These are phyloP conservation scores for Peronospora destructor DNA, from an alignment of 352 stramenopile genomes.

Conservation along the genomic window DNA sequence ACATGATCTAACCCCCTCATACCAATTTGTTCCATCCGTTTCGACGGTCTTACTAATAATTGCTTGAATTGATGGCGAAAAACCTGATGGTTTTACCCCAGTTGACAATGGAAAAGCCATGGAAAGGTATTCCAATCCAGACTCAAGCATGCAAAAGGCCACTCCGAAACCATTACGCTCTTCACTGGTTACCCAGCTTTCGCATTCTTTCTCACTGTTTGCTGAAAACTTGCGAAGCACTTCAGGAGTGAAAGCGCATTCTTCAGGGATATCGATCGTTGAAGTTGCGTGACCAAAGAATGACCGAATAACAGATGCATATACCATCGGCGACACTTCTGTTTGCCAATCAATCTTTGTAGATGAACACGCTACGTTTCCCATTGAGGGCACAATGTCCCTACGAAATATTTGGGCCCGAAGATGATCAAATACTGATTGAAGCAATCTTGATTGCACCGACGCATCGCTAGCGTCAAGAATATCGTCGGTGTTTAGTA, in stretches of 20 bases:
- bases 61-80: conserved; percentile 19
- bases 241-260: conserved; percentile 24
- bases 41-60: conserved; percentile 3
- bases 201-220: conserved; percentile 18
- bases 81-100: conserved; percentile 15
- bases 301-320: conserved; percentile 31
- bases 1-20: conserved; percentile 14
- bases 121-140: conserved; percentile 18
- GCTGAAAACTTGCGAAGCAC: conserved; percentile 37
- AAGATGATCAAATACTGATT: conserved; percentile 35
- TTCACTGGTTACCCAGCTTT: conserved; percentile 13
- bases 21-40: conserved; percentile 7
- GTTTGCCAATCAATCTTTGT: conserved; percentile 33
- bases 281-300: conserved; percentile 24
- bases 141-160: conserved; percentile 42
- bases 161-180: conserved; percentile 52
- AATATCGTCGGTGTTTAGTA: conserved; percentile 7
- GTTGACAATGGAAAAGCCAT: conserved; percentile 19
- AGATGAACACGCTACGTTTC: conserved; percentile 13
- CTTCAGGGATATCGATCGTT: conserved; percentile 2
- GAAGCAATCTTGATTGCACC: conserved; percentile 26
- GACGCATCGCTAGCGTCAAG: conserved; percentile 13
- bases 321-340: conserved; percentile 30
- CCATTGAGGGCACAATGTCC: conserved; percentile 1
- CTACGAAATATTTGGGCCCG: conserved; percentile 26